Evolutionary conservation across 345 rosid species (phyloP), one percentile per base, ranked within the genome.

Genomic region (Hibiscus mutabilis): DNA sequence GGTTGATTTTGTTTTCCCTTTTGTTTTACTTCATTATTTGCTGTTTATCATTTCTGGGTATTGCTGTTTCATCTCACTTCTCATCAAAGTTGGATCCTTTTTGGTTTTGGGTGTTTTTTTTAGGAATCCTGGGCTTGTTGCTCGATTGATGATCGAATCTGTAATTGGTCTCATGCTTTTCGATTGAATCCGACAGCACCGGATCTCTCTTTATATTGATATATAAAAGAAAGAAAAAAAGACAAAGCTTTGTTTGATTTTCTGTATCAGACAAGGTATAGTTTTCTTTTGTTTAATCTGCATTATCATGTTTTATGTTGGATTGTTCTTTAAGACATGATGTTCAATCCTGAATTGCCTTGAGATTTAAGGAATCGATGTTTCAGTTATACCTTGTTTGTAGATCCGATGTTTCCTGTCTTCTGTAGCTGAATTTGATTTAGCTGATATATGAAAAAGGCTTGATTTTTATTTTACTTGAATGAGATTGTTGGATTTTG

Each of bases 401-500:
- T 72, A 78, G 76, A 80, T 79, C 78, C 75, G 76, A 16, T 74
- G 75, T 31, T 11, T 62, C 21, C 57, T 52, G 42, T 56, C 2
- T 47, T 44, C 37, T 60, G 24, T 42, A 49, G 58, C 35, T 42
- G 46, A 42, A 42, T 42, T 11, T 42, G 46, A 42, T 42, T 42
- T 42, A 42, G 14, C 46, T 42, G 46, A 42, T 42, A 13, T 42
- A 2, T 42, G 14, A 11, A 42, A 40, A 42, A 10, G 46, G 11
- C 12, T 42, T 42, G 46, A 42, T 42, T 42, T 42, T 19, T 71
- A 33, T 74, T 93, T n/a, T 37, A 5, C 78, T 42, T 42, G 46
- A 42, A 42, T 42, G 14, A 42, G 46, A 77, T 91, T 49, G 97
- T 97, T 79, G 98, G 98, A 76, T 87, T 93, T 73, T 89, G 94